Conservation (phyloP, 441 rosid species). For the Pelargonium exstipulatum region DNA sequence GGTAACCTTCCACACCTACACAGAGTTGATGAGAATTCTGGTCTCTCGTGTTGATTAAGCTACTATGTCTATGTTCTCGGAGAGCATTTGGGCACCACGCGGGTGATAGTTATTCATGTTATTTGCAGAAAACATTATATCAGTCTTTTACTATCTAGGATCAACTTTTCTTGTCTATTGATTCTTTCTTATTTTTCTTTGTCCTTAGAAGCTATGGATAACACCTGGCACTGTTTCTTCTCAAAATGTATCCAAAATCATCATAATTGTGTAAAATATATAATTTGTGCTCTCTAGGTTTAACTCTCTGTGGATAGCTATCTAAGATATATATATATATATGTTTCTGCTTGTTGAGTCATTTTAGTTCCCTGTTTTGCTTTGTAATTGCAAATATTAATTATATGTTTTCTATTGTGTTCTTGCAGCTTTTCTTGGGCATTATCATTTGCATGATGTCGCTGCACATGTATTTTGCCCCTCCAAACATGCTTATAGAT, state of each 20-base stretch:
- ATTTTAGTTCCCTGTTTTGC: not conserved
- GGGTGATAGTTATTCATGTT: not conserved
- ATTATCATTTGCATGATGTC: conserved; percentile 79
- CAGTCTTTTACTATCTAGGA: not conserved
- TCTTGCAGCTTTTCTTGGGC: conserved; percentile 72
- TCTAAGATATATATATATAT: not conserved
- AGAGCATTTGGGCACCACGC: not conserved
- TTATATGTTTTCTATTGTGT: conserved; percentile 6
- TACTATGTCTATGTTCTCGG: not conserved
- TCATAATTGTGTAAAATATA: not conserved
- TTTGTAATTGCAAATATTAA: conserved; percentile 1
- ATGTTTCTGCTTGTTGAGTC: not conserved
- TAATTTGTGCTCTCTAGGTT: not conserved
- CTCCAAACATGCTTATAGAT: conserved; percentile 53
- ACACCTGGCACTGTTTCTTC: not conserved
- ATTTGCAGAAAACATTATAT: not conserved
- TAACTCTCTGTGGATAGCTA: not conserved
- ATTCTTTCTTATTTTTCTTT: not conserved
- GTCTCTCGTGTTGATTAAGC: not conserved
- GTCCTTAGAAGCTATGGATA: not conserved
- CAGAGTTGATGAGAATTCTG: not conserved
- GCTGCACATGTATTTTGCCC: conserved; percentile 80
- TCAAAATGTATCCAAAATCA: not conserved
- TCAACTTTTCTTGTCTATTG: no score
- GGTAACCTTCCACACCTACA: conserved; percentile 15